A percentile compares a stretch with the other conserved stretches of the same genome.
These are phyloP conservation scores for Kwoniella sp. DNA, from an alignment of 768 basidiomycete genomes.

Conservation along the genomic window DNA sequence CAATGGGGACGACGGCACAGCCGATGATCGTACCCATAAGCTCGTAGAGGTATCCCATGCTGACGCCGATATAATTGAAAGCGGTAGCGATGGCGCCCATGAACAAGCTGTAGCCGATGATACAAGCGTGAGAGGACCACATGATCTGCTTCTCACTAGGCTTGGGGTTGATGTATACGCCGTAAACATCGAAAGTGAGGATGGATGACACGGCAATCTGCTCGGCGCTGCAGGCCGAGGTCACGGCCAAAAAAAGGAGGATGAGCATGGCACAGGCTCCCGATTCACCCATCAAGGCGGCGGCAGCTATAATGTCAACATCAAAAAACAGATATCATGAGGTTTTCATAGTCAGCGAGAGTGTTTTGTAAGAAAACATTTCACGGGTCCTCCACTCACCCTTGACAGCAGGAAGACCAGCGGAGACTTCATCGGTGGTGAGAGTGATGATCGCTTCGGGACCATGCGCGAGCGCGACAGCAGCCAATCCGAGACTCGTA, in stretches of 20 bases:
- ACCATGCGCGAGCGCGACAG: conserved; percentile 70
- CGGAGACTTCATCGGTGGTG: conserved; percentile 70
- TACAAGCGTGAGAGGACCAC: conserved; percentile 34
- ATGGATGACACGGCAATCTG: conserved; percentile 77
- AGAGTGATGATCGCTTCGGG: conserved; percentile 60
- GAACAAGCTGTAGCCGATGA: conserved; percentile 53
- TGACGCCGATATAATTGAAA: conserved; percentile 87
- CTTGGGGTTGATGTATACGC: conserved; percentile 73
- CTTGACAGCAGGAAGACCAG: conserved; percentile 71
- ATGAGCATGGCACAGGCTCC: conserved; percentile 75
- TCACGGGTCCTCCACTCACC: conserved; percentile 27
- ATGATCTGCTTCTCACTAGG: conserved; percentile 64
- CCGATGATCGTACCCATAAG: conserved; percentile 56
- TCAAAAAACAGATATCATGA: neutral
- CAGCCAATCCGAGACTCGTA: conserved; percentile 82
- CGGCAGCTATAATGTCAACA: conserved; percentile 60
- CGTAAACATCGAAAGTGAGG: conserved; percentile 53
- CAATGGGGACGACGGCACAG: conserved; percentile 82
- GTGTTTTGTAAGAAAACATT: too few species aligned
- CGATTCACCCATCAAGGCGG: conserved; percentile 73
- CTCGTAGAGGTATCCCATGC: conserved; percentile 86
- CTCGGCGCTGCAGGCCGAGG: conserved; percentile 78
- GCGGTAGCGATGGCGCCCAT: conserved; percentile 82
- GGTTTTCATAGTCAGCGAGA: neutral
- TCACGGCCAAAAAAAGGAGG: conserved; percentile 80